Conservation (phyloP, 306 rosid species). For the Rubus parviflorus region DNA sequence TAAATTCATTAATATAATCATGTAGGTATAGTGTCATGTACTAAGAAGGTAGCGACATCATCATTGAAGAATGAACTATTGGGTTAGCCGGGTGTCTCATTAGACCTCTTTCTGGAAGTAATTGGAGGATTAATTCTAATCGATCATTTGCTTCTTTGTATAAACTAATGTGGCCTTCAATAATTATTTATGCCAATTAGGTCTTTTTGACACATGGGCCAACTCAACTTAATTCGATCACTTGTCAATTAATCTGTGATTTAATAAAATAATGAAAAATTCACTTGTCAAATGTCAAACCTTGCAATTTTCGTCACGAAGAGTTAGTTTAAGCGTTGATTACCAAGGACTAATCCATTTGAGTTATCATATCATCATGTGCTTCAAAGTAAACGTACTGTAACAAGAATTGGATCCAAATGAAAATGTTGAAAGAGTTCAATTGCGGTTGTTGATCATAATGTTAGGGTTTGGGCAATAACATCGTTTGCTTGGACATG, state of each 20-base stretch:
- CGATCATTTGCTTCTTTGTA: too few species aligned
- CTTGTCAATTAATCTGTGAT: neutral
- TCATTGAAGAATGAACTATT: slow-evolving; percentile 1
- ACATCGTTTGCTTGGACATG: too few species aligned
- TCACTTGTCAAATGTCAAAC: neutral
- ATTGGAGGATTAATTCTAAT: neutral
- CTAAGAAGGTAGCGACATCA: slow-evolving; percentile 5
- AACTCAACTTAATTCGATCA: neutral
- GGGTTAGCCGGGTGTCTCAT: neutral
- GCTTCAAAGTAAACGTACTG: neutral
- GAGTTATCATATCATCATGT: neutral
- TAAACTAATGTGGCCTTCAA: neutral
- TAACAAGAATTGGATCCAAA: neutral
- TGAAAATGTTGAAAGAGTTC: neutral
- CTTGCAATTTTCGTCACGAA: neutral
- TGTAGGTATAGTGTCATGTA: slow-evolving; percentile 11
- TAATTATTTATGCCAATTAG: neutral
- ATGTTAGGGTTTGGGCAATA: too few species aligned
- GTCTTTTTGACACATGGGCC: neutral
- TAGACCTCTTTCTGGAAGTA: neutral
- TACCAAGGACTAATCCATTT: neutral
- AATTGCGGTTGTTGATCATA: too few species aligned
- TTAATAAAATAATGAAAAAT: neutral
- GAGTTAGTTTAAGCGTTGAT: neutral
- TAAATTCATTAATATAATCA: neutral